Base-by-base conservation (phyloP, 495 filamentous ascomycete genomes). In the Letharia columbiana region DNA sequence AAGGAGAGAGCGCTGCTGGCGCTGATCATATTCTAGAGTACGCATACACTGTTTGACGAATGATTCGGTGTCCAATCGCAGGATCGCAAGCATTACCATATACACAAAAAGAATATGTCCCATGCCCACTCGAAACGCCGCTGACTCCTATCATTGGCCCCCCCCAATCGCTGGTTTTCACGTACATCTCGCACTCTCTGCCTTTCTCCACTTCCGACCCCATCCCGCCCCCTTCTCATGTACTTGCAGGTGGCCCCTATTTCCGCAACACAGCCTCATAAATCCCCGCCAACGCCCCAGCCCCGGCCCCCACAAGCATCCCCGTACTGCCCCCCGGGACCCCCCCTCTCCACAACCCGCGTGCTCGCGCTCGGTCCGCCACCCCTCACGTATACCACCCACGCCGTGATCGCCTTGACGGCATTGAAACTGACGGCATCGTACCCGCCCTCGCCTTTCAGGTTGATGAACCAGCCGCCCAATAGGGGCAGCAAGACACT, bases 341-440 rank as follows among this genome's bases (percentile, higher is more conserved):
- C 8, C 88, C 88, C 81, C 3, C 72, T 74, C 69, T 87, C 84
- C 69, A 96, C 87, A 56, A 81, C 80, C 37, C 75, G 75, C 66
- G 86, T 84, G 47, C 68, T 70, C 63, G 70, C 63, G 10, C 60
- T 75, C 68, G 87, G 84, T 68, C 94, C 85, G 60, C 82, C 81
- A 9, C 76, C 76, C 66, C 87, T 83, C 31, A 81, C 84, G 70
- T 92, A 96, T 12, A 96, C 86, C 7, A 91, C 77, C 73, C 89
- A 95, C 12, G 89, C 85, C 52, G 91, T 72, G 65, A 96, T 67
- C 1, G 87, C 92, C 80, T 95, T 96, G 70, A 84, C 85, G 62
- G 96, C 85, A 76, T 91, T 94, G 75, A 93, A 98, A 64, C 86
- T 88, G 67, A 97, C 77, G 31, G 92, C 92, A 73, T 98, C 94